Base-by-base conservation (phyloP, 495 filamentous ascomycete species). In the Aspergillus haitiensis region DNA sequence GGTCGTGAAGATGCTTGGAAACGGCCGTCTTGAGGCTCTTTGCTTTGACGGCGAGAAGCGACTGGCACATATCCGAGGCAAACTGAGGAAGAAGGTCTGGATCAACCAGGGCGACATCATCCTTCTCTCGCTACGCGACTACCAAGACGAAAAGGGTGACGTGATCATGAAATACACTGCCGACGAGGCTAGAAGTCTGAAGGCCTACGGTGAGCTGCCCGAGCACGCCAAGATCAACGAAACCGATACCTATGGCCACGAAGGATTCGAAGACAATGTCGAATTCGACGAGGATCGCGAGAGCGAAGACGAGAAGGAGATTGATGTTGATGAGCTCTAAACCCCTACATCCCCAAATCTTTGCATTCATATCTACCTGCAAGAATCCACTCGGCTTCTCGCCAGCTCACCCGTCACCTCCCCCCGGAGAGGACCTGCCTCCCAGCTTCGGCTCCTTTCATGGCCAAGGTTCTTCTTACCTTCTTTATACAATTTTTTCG, bases 41-140 rank as follows among this genome's bases (percentile, higher is more conserved):
- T 98, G 94, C 84, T 98, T 98, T 79, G 94, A 98, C 72, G 93
- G 94, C 71, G 86, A 88, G 68, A 79, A 78, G 71, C 78, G 78
- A 62, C 74, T 81, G 31, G 78, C 76, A 55, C 76, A 81, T 68
- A 81, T 81, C 52, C 78, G 78, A 62, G 94, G 94, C 77, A 98
- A 98, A 77, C 87, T 98, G 55, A 87, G 95, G 67, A 98, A 98
- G 84, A 98, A 98, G 82, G 87, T 89, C 72, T 95, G 91, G 91
- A 98, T 96, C 85, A 98, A 97, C 82, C 91, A 96, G 78, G 93
- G 94, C 75, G 94, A 98, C 70, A 98, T 98, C 75, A 97, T 98
- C 74, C 86, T 98, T 13, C 86, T 98, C 48, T 94, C 90, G 7
- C 89, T 98, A 39, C 92, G 94, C 66, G 95, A 98, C 77, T 98